Percentiles rank a stretch among this genome's conserved stretches.
phyloP scores from a whole-genome alignment of 306 rosid species.

The Rosa chinensis region DNA sequence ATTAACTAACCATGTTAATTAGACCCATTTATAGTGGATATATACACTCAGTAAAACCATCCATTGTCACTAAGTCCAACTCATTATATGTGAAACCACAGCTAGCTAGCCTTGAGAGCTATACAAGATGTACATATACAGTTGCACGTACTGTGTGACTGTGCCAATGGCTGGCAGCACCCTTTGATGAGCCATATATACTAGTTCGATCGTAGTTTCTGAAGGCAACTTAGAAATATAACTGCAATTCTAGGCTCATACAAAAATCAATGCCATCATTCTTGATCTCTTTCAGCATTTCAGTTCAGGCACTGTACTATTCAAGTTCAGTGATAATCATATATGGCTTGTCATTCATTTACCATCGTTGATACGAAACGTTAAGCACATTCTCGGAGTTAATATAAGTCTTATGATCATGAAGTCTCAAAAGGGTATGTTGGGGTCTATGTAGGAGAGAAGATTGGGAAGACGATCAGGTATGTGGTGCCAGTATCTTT shows the following conservation, averaged over 20 bases:
- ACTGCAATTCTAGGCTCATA: background rate
- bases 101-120: too few relatives aligned
- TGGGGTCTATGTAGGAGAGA: conserved; percentile 73
- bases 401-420: conserved; percentile 20
- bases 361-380: conserved; percentile 22
- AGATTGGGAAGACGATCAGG: conserved; percentile 42
- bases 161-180: background rate
- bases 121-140: too few relatives aligned
- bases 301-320: too few relatives aligned
- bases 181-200: background rate
- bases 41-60: too few relatives aligned
- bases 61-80: too few relatives aligned
- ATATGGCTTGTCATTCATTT: conserved; percentile 12
- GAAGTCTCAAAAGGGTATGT: conserved; percentile 64
- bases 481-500: conserved; percentile 68
- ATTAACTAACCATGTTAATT: too few relatives aligned
- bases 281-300: too few relatives aligned
- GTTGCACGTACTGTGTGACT: background rate
- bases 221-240: background rate
- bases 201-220: background rate
- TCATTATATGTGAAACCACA: too few relatives aligned
- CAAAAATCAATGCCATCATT: too few relatives aligned
- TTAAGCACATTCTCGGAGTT: conserved; percentile 42
- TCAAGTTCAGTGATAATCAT: too few relatives aligned
- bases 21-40: too few relatives aligned